Evolutionary conservation across 2,329 filamentous ascomycete species (phyloP).

Genomic region (Fusarium tanahbumbuense): DNA sequence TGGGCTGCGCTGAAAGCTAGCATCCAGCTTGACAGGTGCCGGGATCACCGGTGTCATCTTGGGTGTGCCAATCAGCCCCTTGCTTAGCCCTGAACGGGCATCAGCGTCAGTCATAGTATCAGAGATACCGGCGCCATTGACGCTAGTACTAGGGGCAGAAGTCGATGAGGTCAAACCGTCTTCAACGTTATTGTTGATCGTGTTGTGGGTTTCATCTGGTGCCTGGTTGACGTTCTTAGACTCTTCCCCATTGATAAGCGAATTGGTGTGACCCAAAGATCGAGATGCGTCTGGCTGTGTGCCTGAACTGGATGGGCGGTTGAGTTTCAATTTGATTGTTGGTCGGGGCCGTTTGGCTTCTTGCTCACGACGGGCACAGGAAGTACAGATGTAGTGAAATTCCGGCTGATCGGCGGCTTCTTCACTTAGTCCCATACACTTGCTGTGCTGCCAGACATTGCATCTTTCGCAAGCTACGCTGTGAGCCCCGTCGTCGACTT

Average conservation of each 20-base stretch:
- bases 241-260: neutral
- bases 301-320: constrained; percentile 33
- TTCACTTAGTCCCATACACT: constrained; percentile 84
- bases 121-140: constrained; percentile 26
- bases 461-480: constrained; percentile 94
- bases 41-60: constrained; percentile 37
- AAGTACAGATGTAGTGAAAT: constrained; percentile 86
- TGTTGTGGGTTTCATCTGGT: constrained; percentile 5
- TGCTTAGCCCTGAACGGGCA: constrained; percentile 11
- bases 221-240: neutral
- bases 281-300: constrained; percentile 8
- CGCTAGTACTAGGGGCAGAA: constrained; percentile 22
- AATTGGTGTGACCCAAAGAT: constrained; percentile 15
- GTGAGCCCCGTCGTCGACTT: constrained; percentile 93
- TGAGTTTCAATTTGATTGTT: constrained; percentile 66
- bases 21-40: constrained; percentile 41
- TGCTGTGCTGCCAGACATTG: constrained; percentile 97
- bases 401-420: constrained; percentile 84
- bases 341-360: constrained; percentile 66
- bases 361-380: constrained; percentile 79
- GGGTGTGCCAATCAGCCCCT: constrained; percentile 19
- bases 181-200: constrained; percentile 21
- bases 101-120: constrained; percentile 4
- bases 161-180: constrained; percentile 24
- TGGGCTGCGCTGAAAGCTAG: constrained; percentile 27